These are phyloP conservation scores for Tetraselmis chui DNA, from an alignment of 139 green algal species.

Conservation along the genomic window DNA sequence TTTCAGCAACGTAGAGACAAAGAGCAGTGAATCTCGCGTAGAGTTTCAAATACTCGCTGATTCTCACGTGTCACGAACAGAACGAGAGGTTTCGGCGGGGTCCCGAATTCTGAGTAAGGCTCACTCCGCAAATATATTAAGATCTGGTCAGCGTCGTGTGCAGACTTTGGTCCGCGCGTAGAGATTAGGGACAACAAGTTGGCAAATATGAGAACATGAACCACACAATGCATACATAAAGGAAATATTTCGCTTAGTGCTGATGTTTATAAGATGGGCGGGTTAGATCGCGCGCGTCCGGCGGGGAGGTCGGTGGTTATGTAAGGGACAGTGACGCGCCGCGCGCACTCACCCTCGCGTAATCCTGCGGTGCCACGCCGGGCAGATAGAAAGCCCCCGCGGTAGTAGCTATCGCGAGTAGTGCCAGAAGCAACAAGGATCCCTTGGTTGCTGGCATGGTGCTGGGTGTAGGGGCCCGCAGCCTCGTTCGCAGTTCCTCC, in stretches of 20 bases:
- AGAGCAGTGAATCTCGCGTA: not conserved
- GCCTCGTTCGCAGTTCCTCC: too few species aligned
- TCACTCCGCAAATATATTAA: not conserved
- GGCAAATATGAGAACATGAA: conserved; percentile 13
- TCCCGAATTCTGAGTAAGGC: not conserved
- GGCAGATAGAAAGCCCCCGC: conserved; percentile 81
- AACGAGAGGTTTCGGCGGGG: too few species aligned
- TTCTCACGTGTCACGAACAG: not conserved
- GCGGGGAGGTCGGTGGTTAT: too few species aligned
- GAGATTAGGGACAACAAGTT: not conserved
- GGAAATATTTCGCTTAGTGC: not conserved
- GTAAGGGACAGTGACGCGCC: too few species aligned
- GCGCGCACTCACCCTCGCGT: conserved; percentile 43
- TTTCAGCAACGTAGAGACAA: not conserved
- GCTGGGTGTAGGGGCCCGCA: too few species aligned
- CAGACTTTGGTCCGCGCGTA: not conserved
- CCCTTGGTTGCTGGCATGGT: too few species aligned
- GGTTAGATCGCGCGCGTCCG: not conserved
- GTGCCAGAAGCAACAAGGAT: not conserved
- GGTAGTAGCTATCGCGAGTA: not conserved
- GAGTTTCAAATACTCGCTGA: not conserved
- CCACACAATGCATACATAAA: not conserved
- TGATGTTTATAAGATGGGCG: not conserved
- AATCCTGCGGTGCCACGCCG: conserved; percentile 87
- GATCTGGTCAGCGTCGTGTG: not conserved